Evolutionary conservation across 129 eudicot species (phyloP), one percentile per base, ranked within the genome.

Genomic region (Erigeron canadensis): DNA sequence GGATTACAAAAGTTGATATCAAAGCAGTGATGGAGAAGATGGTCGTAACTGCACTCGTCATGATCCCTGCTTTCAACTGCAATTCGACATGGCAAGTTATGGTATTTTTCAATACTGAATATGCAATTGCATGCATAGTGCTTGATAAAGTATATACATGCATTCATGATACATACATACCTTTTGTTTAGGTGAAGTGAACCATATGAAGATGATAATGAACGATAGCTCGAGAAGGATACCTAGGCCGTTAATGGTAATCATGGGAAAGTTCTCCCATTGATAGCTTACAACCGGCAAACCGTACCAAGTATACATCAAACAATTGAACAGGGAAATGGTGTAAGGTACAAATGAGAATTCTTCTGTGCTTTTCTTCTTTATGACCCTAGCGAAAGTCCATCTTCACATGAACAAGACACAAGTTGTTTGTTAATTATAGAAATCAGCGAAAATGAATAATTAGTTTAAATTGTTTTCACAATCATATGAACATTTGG

Each of bases 241-340:
- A 51, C 96, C 98, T 5, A 88, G 50, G 70, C 98, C 94, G 74
- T 89, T 89, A 71, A 85, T 80, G 72, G 91, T 85, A 72, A 86
- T 77, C 62, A 92, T 70, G 0, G 89, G 83, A 63, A 92, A 81
- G 70, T 92, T 86, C 75, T 92, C 95, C 98, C 95, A 92, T 55
- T 51, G 13, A 44, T 41, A 50, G 70, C 96, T 89, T 57, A 89
- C 98, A 16, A 92, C 80, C n/a, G 98, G 96, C 79, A 89, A 79
- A 48, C 95, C 98, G 22, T 92, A 92, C 96, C 98, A 92, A 63
- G 96, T 83, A 69, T 89, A 92, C 45, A 92, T 66, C 67, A 81
- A 81, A 51, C 95, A 86, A 45, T 86, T 89, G 53, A 78, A 38
- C 65, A 89, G 57, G 55, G 98, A 85, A 43, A 89, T 12, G 42